A percentile compares a stretch with the other conserved stretches of the same genome.
Conservation (phyloP, 345 rosid genomes). For the Iberis pinnata region DNA sequence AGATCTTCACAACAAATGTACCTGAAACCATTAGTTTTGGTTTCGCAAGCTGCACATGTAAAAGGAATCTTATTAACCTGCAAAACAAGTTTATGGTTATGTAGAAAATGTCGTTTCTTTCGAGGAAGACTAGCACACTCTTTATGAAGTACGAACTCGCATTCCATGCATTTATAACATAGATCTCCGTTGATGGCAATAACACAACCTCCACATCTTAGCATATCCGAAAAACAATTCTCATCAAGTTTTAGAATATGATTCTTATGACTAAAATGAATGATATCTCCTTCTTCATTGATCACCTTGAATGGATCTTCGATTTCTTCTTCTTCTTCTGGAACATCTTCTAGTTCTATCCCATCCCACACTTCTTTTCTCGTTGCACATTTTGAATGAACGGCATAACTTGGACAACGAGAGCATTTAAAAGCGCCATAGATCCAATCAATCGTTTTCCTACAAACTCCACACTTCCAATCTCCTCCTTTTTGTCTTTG, state of each 20-base stretch:
- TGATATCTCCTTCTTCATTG: background rate
- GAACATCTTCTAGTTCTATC: background rate
- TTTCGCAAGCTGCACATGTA: background rate
- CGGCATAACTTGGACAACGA: slow-evolving; percentile 6
- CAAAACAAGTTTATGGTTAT: background rate
- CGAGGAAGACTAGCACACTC: slow-evolving; percentile 15
- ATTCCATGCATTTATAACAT: background rate
- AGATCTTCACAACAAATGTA: background rate
- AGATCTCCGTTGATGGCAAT: background rate
- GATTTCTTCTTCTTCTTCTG: slow-evolving; percentile 13
- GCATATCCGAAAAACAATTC: background rate
- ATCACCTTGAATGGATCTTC: slow-evolving; percentile 3
- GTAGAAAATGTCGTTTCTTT: background rate
- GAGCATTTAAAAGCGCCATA: slow-evolving; percentile 9
- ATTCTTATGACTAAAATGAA: slow-evolving; percentile 7
- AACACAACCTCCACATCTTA: background rate
- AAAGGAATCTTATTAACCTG: background rate
- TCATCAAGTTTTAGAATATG: background rate
- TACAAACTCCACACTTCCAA: slow-evolving; percentile 8
- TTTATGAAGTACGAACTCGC: slow-evolving; percentile 11
- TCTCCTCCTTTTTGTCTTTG: too few species aligned
- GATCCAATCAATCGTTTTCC: background rate
- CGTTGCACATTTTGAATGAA: slow-evolving; percentile 5
- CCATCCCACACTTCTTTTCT: slow-evolving; percentile 7
- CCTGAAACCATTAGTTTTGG: background rate